Percentiles rank a stretch among this genome's conserved stretches.
phyloP scores from a whole-genome alignment of 805 yeast genomes.

The Suhomyces tanzawaensis region DNA sequence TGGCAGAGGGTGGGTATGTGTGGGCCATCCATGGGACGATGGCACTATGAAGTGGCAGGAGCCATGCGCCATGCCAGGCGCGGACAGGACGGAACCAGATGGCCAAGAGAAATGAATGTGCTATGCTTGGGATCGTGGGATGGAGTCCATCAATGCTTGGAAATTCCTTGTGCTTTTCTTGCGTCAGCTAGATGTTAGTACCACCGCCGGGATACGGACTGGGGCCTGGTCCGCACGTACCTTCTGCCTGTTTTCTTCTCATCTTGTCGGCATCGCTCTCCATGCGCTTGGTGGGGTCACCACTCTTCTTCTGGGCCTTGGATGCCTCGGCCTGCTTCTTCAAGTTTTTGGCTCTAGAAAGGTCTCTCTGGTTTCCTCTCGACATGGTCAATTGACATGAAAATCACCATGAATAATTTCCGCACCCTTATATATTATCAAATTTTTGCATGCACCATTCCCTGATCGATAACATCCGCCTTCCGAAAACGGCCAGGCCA shows the following conservation, averaged over 20 bases:
- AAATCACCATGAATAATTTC: slow-evolving; percentile 1
- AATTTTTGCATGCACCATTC: background rate
- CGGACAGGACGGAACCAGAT: too few species aligned
- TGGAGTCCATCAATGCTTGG: too few species aligned
- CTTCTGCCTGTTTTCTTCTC: slow-evolving; percentile 84
- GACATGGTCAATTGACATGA: slow-evolving; percentile 55
- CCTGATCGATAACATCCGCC: background rate
- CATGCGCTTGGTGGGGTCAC: slow-evolving; percentile 83
- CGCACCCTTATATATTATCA: slow-evolving; percentile 4
- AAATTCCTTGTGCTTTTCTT: slow-evolving; percentile 34
- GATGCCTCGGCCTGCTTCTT: slow-evolving; percentile 72
- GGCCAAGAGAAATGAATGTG: too few species aligned
- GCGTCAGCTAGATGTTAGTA: slow-evolving; percentile 44
- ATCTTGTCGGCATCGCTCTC: slow-evolving; percentile 88
- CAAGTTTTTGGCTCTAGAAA: slow-evolving; percentile 82
- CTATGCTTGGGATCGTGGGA: too few species aligned
- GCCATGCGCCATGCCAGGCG: too few species aligned
- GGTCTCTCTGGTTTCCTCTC: slow-evolving; percentile 95
- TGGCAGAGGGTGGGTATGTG: too few species aligned
- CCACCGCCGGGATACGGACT: background rate
- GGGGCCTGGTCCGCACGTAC: slow-evolving; percentile 44
- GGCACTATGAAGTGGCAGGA: too few species aligned
- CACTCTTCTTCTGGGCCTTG: slow-evolving; percentile 61
- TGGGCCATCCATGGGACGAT: too few species aligned
- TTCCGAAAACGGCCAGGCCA: background rate